Evolutionary conservation across 1,284 basidiomycete genomes (phyloP).

Genomic region (Cutaneotrichosporon arboriforme): DNA sequence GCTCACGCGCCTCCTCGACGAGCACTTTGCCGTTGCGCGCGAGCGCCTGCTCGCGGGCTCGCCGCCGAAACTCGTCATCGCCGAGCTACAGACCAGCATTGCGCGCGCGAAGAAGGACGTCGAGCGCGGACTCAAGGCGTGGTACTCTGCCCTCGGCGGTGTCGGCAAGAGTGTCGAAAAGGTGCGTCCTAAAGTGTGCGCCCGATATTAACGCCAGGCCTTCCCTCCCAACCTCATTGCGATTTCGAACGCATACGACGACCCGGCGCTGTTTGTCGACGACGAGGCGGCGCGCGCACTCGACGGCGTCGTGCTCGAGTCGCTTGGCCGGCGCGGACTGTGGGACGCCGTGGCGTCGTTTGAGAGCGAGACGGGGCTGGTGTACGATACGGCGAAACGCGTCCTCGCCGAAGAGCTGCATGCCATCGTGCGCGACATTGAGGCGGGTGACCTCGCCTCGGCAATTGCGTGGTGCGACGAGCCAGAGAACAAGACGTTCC

Average conservation of each 20-base stretch:
- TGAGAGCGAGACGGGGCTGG: slow-evolving; percentile 58
- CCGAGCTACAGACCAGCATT: slow-evolving; percentile 56
- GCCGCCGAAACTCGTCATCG: slow-evolving; percentile 55
- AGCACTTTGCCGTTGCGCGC: slow-evolving; percentile 57
- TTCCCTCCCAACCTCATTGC: slow-evolving; percentile 41
- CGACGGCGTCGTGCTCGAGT: slow-evolving; percentile 37
- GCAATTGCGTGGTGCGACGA: slow-evolving; percentile 75
- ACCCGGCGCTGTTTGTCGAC: slow-evolving; percentile 41
- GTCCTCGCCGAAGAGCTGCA: slow-evolving; percentile 67
- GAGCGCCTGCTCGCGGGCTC: slow-evolving; percentile 56
- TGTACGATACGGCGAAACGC: slow-evolving; percentile 57
- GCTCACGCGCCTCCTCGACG: slow-evolving; percentile 62
- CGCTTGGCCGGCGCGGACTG: slow-evolving; percentile 37
- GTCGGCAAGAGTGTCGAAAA: slow-evolving; percentile 84
- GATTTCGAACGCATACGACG: slow-evolving; percentile 40
- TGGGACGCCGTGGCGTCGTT: slow-evolving; percentile 40
- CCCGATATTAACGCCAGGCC: slow-evolving; percentile 25
- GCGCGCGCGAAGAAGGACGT: slow-evolving; percentile 73
- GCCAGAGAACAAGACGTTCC: slow-evolving; percentile 57
- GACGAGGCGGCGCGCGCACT: slow-evolving; percentile 29
- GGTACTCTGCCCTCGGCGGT: slow-evolving; percentile 67
- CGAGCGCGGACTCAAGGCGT: slow-evolving; percentile 79
- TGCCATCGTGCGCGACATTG: slow-evolving; percentile 63
- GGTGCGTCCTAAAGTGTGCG: slow-evolving; percentile 52
- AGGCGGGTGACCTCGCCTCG: slow-evolving; percentile 60